Evolutionary conservation across 2,329 filamentous ascomycete species (phyloP), one percentile per base, ranked within the genome.

Genomic region (Arthrobotrys sinensis): DNA sequence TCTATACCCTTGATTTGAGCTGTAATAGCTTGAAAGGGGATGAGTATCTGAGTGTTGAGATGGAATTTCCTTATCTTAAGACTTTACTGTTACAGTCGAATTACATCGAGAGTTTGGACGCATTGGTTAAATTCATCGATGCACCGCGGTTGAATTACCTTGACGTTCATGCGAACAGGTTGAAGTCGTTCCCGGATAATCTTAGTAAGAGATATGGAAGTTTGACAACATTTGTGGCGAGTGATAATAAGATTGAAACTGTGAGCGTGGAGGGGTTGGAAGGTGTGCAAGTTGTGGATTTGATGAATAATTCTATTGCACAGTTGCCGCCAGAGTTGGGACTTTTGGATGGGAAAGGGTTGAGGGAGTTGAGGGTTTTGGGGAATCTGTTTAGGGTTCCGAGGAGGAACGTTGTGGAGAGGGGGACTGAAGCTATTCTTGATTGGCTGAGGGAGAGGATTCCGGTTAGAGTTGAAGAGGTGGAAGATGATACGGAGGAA

Each of bases 331-430:
- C 94, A 0, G 90, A 91, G 6, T 87, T 98, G 10, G 95, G 95
- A 0, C 86, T 97, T 11, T 86, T 97, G 0, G 90, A 91, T 24
- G 69, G 52, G 40, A 66, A 48, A n/a, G 91, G 90, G 86, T 89
- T 85, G 86, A 92, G 87, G 84, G 88, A 87, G 67, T 86, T 97
- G 8, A 91, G 97, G 57, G 91, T 97, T 3, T 89, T 89, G 32
- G 94, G 94, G 0, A 98, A 98, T 83, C 88, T 90, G 36, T 98
- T 98, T 85, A 88, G 93, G 36, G 93, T 97, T 36, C 95, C 95
- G 0, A 90, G 92, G 71, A 94, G 92, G 86, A 92, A 92, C 80
- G 88, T 97, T 5, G 85, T 98, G 57, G 92, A 95, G 77, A 92
- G 93, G 79, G 95, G 95, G 0, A 97, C 94, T 0, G 93, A 97